Evolutionary conservation across 2,329 filamentous ascomycete genomes (phyloP), one percentile per base, ranked within the genome.

Genomic region (Colletotrichum tanaceti): DNA sequence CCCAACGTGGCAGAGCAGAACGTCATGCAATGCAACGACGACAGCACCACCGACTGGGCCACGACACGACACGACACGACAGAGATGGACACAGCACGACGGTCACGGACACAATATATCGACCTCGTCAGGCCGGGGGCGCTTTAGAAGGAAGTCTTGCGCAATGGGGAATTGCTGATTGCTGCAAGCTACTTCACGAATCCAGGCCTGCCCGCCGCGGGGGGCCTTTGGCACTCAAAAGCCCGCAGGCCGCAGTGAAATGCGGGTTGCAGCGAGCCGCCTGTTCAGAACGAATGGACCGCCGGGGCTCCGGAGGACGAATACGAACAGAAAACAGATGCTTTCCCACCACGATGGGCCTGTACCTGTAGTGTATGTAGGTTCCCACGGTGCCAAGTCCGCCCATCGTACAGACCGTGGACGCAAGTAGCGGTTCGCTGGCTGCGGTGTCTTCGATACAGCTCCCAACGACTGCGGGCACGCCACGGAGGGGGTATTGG

Each of bases 371-470:
- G n/a, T n/a, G n/a, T n/a, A n/a, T 68, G 62, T 62, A 68, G 49
- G 55, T 65, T 60, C 55, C 65, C 62, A 65, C 49, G 24, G 5
- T 49, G 61, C 62, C 65, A 57, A 65, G 62, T 50, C 52, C 16
- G 38, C 28, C 54, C 59, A 41, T 63, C 52, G 64, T 58, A 58
- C 64, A 58, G 47, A 58, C 41, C 46, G 28, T 11, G 38, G 43
- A 46, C 22, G 16, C 32, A 58, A 20, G 62, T 52, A 60, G 9
- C 55, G 49, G 62, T 22, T 49, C 43, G 54, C 41, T 22, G 43
- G 20, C 32, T 38, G 22, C 49, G 10, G 38, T 57, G 55, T 57
- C 32, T 24, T 63, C 55, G 62, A 60, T 65, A 65, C 65, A 24
- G 38, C 54, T 43, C 49, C 24, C 24, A 24, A 38, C 18, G 61